Conservation (phyloP, 495 filamentous ascomycete species). For the Neurospora sp. region DNA sequence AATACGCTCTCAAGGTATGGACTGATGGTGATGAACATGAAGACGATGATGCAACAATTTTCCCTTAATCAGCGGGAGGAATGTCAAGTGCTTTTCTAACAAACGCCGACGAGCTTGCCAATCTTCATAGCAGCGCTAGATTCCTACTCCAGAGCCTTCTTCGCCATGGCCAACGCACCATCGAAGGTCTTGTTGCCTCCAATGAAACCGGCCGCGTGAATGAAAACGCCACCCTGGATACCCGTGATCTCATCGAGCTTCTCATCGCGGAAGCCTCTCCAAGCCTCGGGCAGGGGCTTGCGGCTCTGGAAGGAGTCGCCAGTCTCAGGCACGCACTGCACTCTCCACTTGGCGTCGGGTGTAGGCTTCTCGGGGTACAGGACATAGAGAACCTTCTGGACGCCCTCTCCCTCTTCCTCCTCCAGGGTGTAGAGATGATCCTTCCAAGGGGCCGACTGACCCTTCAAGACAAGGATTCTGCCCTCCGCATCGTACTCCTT, state of each 20-base stretch:
- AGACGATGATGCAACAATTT: neutral
- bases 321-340: slow-evolving; percentile 74
- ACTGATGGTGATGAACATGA: neutral
- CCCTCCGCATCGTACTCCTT: slow-evolving; percentile 58
- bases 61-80: neutral
- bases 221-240: slow-evolving; percentile 72
- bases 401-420: slow-evolving; percentile 34
- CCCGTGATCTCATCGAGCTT: slow-evolving; percentile 66
- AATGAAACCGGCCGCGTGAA: slow-evolving; percentile 92
- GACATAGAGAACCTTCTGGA: slow-evolving; percentile 69
- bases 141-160: slow-evolving; percentile 43
- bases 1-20: neutral
- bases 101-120: neutral
- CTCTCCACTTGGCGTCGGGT: slow-evolving; percentile 73
- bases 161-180: slow-evolving; percentile 80
- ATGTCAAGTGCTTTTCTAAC: neutral
- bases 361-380: slow-evolving; percentile 73
- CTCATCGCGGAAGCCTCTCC: slow-evolving; percentile 83
- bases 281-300: slow-evolving; percentile 79
- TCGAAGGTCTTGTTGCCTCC: slow-evolving; percentile 87
- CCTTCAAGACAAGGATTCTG: slow-evolving; percentile 67
- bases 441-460: slow-evolving; percentile 78
- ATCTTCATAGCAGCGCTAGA: neutral
- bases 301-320: slow-evolving; percentile 81
- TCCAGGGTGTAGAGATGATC: slow-evolving; percentile 91